Conservation (phyloP, 1,284 basidiomycete species). For the Ceratobasidium sp. region DNA sequence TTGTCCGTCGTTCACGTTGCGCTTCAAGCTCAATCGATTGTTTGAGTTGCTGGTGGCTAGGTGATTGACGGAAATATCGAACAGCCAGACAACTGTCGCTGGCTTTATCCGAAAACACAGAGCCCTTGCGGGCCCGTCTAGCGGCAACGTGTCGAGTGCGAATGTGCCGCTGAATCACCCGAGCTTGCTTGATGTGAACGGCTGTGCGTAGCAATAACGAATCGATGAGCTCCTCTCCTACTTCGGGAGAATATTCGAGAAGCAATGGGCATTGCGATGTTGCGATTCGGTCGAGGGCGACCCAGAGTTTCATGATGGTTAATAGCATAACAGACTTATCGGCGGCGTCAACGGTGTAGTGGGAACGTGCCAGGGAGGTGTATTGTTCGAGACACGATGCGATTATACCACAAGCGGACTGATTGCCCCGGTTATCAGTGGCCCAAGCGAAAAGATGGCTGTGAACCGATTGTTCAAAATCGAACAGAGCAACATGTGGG, state of each 20-base stretch:
- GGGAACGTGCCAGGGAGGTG: not conserved
- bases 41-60: slow-evolving; percentile 52
- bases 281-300: slow-evolving; percentile 60
- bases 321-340: slow-evolving; percentile 61
- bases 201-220: slow-evolving; percentile 59
- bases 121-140: no score
- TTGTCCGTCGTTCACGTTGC: slow-evolving; percentile 24
- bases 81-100: slow-evolving; percentile 53
- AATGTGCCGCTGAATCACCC: slow-evolving; percentile 55
- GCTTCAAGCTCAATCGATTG: slow-evolving; percentile 54
- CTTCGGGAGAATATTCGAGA: slow-evolving; percentile 62
- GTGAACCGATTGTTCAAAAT: slow-evolving; percentile 16
- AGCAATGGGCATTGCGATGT: slow-evolving; percentile 58
- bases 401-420: not conserved
- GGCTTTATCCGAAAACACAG: slow-evolving; percentile 52
- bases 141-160: no score
- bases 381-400: slow-evolving; percentile 16
- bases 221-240: slow-evolving; percentile 58
- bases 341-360: not conserved
- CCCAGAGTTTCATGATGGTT: slow-evolving; percentile 48
- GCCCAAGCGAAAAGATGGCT: not conserved
- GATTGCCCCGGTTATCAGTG: not conserved
- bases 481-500: slow-evolving; percentile 12
- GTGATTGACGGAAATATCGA: slow-evolving; percentile 54
- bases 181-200: slow-evolving; percentile 54